Evolutionary conservation across 345 rosid species (phyloP), one percentile per base, ranked within the genome.

Genomic region (Tarenaya hassleriana): DNA sequence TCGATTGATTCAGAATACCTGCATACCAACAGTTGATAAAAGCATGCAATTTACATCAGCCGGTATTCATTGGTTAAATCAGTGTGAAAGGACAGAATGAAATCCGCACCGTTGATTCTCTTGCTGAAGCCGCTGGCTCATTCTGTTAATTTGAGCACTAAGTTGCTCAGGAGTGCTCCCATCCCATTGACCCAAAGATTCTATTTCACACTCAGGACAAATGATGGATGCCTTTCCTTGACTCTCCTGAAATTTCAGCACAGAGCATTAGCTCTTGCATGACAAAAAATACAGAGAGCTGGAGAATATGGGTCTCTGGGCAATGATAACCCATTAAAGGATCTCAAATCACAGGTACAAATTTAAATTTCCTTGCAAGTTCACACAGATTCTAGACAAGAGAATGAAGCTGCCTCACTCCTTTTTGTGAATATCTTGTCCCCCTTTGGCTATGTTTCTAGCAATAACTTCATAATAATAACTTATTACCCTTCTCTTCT

Each of bases 1-100:
- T 88, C 96, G 15, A 92, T 85, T 29, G 95, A 78, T 69, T 92
- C 98, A 38, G 98, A 77, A 64, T 55, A 81, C 74, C 98, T 92
- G 80, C 71, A 63, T 9, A 50, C 56, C 48, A 37, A 31, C 18
- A 52, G 8, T 14, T n/a, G 60, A 21, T 11, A 51, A 7, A 38
- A 56, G 33, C 51, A 54, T 60, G 16, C 41, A 16, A 47, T 13
- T 58, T 21, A 50, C 39, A 37, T 24, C 29, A 24, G 5, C 29
- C 29, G 5, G 2, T 5, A 40, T 45, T 52, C 42, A 49, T 56
- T 27, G 40, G 40, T 40, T 24, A 11, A 43, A 49, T 32, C 11
- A 10, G 19, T 19, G 7, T 39, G 17, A 58, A 50, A 21, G 44
- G 56, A 46, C 29, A 50, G 35, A 62, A 55, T 24, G 56, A 16